A percentile compares a stretch with the other conserved stretches of the same genome.
phyloP scores from a whole-genome alignment of 805 yeast genomes.

The Candida succiphila region DNA sequence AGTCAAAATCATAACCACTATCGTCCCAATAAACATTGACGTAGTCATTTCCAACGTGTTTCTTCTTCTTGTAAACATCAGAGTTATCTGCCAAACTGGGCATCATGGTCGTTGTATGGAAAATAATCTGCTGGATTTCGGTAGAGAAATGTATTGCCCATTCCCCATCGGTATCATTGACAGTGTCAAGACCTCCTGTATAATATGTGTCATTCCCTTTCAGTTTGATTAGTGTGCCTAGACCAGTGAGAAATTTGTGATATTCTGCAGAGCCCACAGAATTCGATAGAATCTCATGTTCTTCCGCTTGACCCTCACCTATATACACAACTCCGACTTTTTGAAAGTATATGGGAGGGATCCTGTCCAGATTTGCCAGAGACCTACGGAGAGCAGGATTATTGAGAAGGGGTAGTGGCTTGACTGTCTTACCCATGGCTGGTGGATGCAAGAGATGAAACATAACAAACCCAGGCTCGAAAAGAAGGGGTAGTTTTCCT shows the following conservation, averaged over 20 bases:
- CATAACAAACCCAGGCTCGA: slow-evolving; percentile 13
- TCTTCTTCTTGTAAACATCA: slow-evolving; percentile 47
- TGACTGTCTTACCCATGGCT: slow-evolving; percentile 4
- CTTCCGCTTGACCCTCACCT: slow-evolving; percentile 55
- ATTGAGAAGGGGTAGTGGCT: slow-evolving; percentile 9
- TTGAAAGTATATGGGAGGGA: slow-evolving; percentile 70
- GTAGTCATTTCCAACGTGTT: slow-evolving; percentile 81
- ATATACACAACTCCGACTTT: slow-evolving; percentile 74
- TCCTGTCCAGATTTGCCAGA: slow-evolving; percentile 53
- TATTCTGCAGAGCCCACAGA: slow-evolving; percentile 54
- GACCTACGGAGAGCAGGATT: slow-evolving; percentile 38
- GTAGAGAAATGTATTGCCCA: slow-evolving; percentile 66
- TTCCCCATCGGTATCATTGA: slow-evolving; percentile 63
- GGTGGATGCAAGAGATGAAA: slow-evolving; percentile 10
- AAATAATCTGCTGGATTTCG: slow-evolving; percentile 60
- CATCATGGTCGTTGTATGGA: slow-evolving; percentile 80
- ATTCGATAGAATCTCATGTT: slow-evolving; percentile 56
- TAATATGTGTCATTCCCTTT: slow-evolving; percentile 43
- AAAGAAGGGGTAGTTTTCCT: slow-evolving; percentile 8
- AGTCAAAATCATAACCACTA: slow-evolving; percentile 54
- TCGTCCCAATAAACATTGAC: slow-evolving; percentile 80
- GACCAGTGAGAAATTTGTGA: slow-evolving; percentile 41
- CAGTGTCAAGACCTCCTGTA: slow-evolving; percentile 75
- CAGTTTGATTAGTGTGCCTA: slow-evolving; percentile 56
- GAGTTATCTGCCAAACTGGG: slow-evolving; percentile 38